phyloP scores from a whole-genome alignment of 2,329 filamentous ascomycete species.

The Aspergillus niger region DNA sequence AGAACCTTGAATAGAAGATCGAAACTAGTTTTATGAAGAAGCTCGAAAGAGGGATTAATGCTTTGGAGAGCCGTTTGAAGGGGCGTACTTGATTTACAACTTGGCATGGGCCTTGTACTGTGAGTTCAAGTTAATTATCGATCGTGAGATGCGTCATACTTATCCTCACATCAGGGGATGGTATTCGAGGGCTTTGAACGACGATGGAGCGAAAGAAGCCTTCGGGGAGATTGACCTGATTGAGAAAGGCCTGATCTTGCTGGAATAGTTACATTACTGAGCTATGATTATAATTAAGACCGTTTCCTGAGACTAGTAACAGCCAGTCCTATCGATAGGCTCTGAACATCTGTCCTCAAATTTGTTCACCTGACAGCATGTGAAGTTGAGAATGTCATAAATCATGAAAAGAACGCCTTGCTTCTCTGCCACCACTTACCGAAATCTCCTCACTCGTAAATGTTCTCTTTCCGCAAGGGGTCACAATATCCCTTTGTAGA shows the following conservation, averaged over 20 bases:
- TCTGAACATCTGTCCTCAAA: too few species aligned
- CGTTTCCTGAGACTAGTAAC: too few species aligned
- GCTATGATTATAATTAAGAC: too few species aligned
- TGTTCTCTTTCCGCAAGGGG: too few species aligned
- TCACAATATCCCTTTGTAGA: too few species aligned
- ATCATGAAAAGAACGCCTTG: too few species aligned
- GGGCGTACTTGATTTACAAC: constrained; percentile 25
- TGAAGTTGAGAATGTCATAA: too few species aligned
- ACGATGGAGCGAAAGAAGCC: constrained; percentile 11
- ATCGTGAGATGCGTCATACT: constrained; percentile 30
- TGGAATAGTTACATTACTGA: too few species aligned
- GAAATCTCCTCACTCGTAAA: too few species aligned
- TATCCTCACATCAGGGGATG: constrained; percentile 26
- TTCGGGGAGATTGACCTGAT: constrained; percentile 15
- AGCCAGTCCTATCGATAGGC: too few species aligned
- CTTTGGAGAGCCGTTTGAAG: constrained; percentile 25
- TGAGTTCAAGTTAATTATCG: constrained; percentile 28
- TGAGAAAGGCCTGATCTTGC: constrained; percentile 4
- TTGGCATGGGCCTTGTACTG: constrained; percentile 28
- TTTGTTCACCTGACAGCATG: too few species aligned
- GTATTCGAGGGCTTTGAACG: constrained; percentile 15
- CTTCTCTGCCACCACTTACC: too few species aligned
- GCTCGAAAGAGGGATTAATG: constrained; percentile 23
- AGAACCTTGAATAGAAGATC: constrained; percentile 23
- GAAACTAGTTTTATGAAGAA: constrained; percentile 22